Evolutionary conservation across 139 green algal genomes (phyloP).

Genomic region (Tetratostichococcus sp.): DNA sequence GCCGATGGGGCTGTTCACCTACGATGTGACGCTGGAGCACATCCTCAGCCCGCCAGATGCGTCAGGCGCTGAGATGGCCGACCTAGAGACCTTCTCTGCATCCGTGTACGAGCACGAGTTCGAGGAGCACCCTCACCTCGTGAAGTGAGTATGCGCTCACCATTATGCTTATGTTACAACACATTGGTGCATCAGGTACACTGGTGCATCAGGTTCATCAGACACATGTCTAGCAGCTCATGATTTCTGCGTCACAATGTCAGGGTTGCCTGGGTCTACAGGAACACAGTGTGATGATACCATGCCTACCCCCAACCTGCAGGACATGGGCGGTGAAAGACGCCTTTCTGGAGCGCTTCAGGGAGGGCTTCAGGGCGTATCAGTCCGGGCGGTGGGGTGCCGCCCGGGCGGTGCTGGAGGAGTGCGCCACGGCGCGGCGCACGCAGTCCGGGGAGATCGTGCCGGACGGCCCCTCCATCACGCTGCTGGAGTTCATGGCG

Average conservation of each 20-base stretch:
- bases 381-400: conserved; percentile 59
- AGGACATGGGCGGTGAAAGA: conserved; percentile 45
- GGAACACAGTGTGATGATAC: no score
- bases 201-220: no score
- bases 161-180: no score
- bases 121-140: conserved; percentile 74
- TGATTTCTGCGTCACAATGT: no score
- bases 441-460: conserved; percentile 18
- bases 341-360: conserved; percentile 58
- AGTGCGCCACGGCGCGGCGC: conserved; percentile 26
- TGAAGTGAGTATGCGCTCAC: not conserved
- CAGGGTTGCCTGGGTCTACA: no score
- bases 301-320: not conserved
- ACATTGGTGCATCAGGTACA: no score
- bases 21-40: conserved; percentile 47
- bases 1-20: conserved; percentile 79
- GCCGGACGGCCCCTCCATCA: conserved; percentile 59
- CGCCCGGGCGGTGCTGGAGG: conserved; percentile 46
- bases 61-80: conserved; percentile 10
- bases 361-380: conserved; percentile 51
- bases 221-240: no score
- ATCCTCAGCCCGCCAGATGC: conserved; percentile 13
- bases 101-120: conserved; percentile 60
- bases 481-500: conserved; percentile 76
- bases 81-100: conserved; percentile 21